Evolutionary conservation across 768 basidiomycete genomes (phyloP).

Genomic region (Macrolepiota fuliginosa): DNA sequence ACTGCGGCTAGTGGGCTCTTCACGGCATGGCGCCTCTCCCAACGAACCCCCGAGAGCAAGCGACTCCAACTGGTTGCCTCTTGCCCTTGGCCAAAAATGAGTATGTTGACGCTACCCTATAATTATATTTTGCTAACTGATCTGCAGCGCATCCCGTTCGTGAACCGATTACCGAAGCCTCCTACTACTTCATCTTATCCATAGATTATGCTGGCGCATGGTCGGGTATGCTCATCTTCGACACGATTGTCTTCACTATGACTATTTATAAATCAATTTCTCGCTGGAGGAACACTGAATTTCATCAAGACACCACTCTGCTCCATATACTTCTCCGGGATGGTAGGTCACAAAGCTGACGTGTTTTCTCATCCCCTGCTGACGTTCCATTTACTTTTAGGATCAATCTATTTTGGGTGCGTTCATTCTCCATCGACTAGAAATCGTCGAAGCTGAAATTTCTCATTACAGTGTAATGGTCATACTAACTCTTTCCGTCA

Average conservation of each 20-base stretch:
- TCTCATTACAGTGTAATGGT: slow-evolving; percentile 17
- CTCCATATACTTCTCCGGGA: slow-evolving; percentile 38
- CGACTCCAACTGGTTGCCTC: slow-evolving; percentile 19
- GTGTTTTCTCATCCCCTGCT: background rate
- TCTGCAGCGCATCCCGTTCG: background rate
- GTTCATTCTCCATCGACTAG: background rate
- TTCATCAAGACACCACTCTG: slow-evolving; percentile 18
- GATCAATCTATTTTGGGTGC: slow-evolving; percentile 41
- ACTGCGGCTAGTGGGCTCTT: background rate
- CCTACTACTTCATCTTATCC: background rate
- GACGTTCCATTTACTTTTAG: slow-evolving; percentile 19
- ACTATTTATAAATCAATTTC: slow-evolving; percentile 35
- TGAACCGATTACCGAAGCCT: background rate
- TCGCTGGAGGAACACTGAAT: slow-evolving; percentile 14
- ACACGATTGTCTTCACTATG: slow-evolving; percentile 38
- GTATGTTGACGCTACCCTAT: slow-evolving; percentile 16
- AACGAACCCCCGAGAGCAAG: background rate
- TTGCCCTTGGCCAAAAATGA: slow-evolving; percentile 18
- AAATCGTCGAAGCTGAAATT: background rate
- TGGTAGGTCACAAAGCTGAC: slow-evolving; percentile 23
- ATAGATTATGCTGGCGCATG: slow-evolving; percentile 35
- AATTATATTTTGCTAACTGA: background rate
- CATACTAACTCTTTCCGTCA: slow-evolving; percentile 14
- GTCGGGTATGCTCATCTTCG: slow-evolving; percentile 38
- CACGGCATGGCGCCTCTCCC: background rate